phyloP scores from a whole-genome alignment of 352 stramenopile genomes.

The Phytophthora foliorum region DNA sequence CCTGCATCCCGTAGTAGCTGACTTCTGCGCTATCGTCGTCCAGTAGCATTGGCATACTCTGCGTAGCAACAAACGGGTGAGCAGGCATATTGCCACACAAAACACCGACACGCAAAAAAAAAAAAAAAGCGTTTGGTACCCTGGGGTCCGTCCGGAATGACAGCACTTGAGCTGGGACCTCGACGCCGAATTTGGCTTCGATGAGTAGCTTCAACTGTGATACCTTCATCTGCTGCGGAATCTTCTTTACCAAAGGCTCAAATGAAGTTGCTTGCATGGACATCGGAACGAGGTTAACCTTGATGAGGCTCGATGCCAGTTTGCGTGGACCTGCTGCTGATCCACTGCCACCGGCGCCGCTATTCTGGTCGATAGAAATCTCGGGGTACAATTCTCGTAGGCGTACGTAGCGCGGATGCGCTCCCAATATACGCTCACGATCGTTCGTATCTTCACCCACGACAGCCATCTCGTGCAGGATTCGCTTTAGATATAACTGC shows the following conservation, averaged over 20 bases:
- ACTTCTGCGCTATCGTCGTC: constrained; percentile 81
- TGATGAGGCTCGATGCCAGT: constrained; percentile 65
- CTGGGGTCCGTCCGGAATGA: constrained; percentile 68
- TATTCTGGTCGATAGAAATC: constrained; percentile 39
- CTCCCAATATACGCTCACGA: constrained; percentile 40
- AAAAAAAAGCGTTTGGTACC: constrained; percentile 34
- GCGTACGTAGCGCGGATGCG: constrained; percentile 57
- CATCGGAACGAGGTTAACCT: constrained; percentile 77
- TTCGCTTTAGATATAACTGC: constrained; percentile 85
- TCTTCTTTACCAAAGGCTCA: constrained; percentile 71
- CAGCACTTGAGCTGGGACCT: constrained; percentile 56
- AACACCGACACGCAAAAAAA: too few relatives aligned
- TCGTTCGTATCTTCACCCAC: constrained; percentile 41
- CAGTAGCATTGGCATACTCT: constrained; percentile 75
- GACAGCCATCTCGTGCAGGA: constrained; percentile 74
- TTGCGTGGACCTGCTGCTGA: constrained; percentile 43
- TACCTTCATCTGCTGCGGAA: constrained; percentile 84
- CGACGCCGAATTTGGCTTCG: constrained; percentile 80
- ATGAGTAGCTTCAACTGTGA: constrained; percentile 77
- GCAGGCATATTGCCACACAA: too few relatives aligned
- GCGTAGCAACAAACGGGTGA: constrained; percentile 4
- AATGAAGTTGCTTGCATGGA: constrained; percentile 77
- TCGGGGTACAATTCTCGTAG: constrained; percentile 68
- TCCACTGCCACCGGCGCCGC: constrained; percentile 3
- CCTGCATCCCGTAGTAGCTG: constrained; percentile 81